Evolutionary conservation across 2,329 filamentous ascomycete genomes (phyloP).

Genomic region (Mycosphaerella sp.): DNA sequence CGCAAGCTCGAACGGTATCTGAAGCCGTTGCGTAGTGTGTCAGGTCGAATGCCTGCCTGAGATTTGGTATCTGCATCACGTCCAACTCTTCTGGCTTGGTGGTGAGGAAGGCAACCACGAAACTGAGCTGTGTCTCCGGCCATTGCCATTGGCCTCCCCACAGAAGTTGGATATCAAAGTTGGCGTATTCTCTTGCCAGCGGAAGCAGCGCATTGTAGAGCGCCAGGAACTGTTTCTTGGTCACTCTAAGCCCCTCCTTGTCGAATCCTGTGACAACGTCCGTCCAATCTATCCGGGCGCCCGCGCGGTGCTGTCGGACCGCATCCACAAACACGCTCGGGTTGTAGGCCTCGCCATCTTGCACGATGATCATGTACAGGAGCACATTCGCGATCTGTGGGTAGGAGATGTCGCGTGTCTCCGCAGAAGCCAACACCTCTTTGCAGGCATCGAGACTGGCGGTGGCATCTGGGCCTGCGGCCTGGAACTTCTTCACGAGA

Average conservation of each 20-base stretch:
- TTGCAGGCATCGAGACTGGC: slow-evolving; percentile 64
- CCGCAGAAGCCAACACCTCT: slow-evolving; percentile 52
- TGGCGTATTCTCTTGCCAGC: slow-evolving; percentile 56
- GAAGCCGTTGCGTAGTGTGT: slow-evolving; percentile 58
- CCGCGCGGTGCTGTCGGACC: slow-evolving; percentile 50
- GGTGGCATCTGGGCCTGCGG: slow-evolving; percentile 68
- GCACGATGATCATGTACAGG: slow-evolving; percentile 61
- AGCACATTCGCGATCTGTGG: slow-evolving; percentile 77
- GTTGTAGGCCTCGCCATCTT: slow-evolving; percentile 58
- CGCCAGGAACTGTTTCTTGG: slow-evolving; percentile 70
- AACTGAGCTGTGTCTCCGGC: slow-evolving; percentile 84
- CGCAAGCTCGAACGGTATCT: slow-evolving; percentile 54
- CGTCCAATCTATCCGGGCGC: slow-evolving; percentile 56
- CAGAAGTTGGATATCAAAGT: slow-evolving; percentile 76
- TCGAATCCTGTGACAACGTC: slow-evolving; percentile 76
- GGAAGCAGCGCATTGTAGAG: slow-evolving; percentile 74
- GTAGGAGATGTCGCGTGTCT: slow-evolving; percentile 63
- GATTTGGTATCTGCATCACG: slow-evolving; percentile 73
- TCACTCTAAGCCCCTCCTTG: slow-evolving; percentile 67
- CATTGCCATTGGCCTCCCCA: slow-evolving; percentile 87
- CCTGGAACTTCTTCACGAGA: slow-evolving; percentile 62
- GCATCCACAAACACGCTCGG: slow-evolving; percentile 61
- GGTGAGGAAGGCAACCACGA: slow-evolving; percentile 79
- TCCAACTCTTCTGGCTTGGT: slow-evolving; percentile 71
- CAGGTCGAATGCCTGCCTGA: slow-evolving; percentile 68